Evolutionary conservation across 179 eudicot species (phyloP), one percentile per base, ranked within the genome.

Genomic region (Heliamphora pulchella): DNA sequence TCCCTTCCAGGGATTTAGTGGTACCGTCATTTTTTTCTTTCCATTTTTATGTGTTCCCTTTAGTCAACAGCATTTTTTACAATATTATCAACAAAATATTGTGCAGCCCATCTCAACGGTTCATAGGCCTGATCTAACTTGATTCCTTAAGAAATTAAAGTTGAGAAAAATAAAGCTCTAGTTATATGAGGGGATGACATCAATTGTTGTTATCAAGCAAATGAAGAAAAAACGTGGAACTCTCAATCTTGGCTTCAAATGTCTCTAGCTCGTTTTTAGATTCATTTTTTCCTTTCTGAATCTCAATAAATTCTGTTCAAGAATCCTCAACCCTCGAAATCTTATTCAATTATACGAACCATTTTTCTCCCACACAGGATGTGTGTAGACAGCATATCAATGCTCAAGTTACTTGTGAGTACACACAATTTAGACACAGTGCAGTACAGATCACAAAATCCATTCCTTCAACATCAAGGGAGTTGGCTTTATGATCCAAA

Each of bases 291-390:
- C 4, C 11, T 39, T 13, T 0, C 3, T 8, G 47, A 54, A 74
- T 31, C 1, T 74, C 63, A 22, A 31, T 31, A 53, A 0, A 39
- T 39, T 51, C 46, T 73, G 17, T 11, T 73, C 44, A 53, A 46
- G 22, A 70, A 70, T 39, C 51, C 31, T 51, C 31, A 39, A 18
- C 3, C 41, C 4, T 74, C 31, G 15, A 13, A 0, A 0, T 39
- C n/a, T 31, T 54, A 55, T 53, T 74, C 44, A 39, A 14, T 54
- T 43, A 41, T 20, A 54, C 13, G 11, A 6, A 9, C 10, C 0
- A 74, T 5, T 74, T 74, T 74, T 39, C 65, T 31, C 78, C 51
- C 58, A 57, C 58, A 39, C 41, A 75, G 17, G 15, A 14, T 41
- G 31, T 43, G 2, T 8, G 3, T 4, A 6, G 5, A 18, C 48